These are phyloP conservation scores for Salpingoeca rosetta DNA, from an alignment of 78 protist species.

Conservation along the genomic window DNA sequence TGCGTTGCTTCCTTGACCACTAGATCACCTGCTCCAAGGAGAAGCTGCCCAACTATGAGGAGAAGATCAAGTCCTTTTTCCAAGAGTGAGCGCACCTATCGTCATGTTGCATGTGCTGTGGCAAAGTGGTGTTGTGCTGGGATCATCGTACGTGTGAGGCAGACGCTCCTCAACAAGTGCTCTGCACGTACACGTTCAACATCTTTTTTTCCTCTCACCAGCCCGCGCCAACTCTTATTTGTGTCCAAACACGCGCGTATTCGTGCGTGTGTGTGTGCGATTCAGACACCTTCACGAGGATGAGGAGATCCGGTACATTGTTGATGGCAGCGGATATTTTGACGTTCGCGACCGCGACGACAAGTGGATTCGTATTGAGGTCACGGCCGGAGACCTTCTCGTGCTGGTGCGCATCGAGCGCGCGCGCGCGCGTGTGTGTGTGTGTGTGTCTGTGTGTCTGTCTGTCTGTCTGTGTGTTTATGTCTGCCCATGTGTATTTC, in stretches of 20 bases:
- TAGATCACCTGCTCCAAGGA: neutral
- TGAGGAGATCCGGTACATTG: conserved; percentile 80
- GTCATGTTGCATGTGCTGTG: too few relatives aligned
- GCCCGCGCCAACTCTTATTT: too few relatives aligned
- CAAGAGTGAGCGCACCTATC: conserved; percentile 50
- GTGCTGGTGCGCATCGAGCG: conserved; percentile 55
- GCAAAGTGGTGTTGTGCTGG: too few relatives aligned
- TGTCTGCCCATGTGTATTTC: neutral
- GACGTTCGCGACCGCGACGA: conserved; percentile 69
- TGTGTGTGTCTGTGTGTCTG: neutral
- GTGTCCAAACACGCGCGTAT: too few relatives aligned
- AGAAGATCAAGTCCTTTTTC: conserved; percentile 57
- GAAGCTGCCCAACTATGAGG: conserved; percentile 53
- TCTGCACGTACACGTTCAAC: too few relatives aligned
- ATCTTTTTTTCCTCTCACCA: too few relatives aligned
- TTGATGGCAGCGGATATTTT: conserved; percentile 75
- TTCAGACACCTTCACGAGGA: conserved; percentile 78
- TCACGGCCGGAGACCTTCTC: conserved; percentile 54
- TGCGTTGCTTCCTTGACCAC: too few relatives aligned
- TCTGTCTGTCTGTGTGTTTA: neutral
- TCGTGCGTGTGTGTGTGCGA: too few relatives aligned
- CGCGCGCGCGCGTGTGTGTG: too few relatives aligned
- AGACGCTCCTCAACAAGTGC: too few relatives aligned
- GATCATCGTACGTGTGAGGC: too few relatives aligned
- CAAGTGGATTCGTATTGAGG: conserved; percentile 70